Conservation (phyloP, 805 yeast genomes). For the Nakazawaea sp. region DNA sequence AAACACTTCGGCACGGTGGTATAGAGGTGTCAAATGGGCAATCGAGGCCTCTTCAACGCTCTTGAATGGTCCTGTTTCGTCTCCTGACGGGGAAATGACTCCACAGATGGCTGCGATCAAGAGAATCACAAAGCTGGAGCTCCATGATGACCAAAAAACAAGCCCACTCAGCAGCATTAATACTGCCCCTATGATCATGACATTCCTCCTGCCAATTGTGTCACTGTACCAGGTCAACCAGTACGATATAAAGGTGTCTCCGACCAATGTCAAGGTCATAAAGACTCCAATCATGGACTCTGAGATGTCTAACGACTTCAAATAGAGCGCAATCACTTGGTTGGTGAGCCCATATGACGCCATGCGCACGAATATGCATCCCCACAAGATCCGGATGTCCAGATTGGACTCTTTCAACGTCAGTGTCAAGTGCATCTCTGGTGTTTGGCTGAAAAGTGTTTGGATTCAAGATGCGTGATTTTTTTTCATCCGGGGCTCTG, state of each 20-base stretch:
- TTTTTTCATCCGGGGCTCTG: too few relatives aligned
- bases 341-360: slow-evolving; percentile 74
- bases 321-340: slow-evolving; percentile 66
- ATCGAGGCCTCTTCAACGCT: slow-evolving; percentile 79
- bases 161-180: slow-evolving; percentile 67
- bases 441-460: too few relatives aligned
- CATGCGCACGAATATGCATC: slow-evolving; percentile 63
- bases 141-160: slow-evolving; percentile 46
- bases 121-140: slow-evolving; percentile 42
- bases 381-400: slow-evolving; percentile 62
- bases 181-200: slow-evolving; percentile 55
- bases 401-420: slow-evolving; percentile 30
- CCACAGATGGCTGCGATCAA: slow-evolving; percentile 73
- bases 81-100: slow-evolving; percentile 84
- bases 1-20: slow-evolving; percentile 62
- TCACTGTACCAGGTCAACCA: slow-evolving; percentile 75
- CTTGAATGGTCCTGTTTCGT: slow-evolving; percentile 87
- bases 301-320: slow-evolving; percentile 45
- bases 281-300: slow-evolving; percentile 65
- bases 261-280: slow-evolving; percentile 75
- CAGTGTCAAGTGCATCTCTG: slow-evolving; percentile 26
- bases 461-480: too few relatives aligned
- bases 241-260: slow-evolving; percentile 71
- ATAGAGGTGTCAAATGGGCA: slow-evolving; percentile 67
- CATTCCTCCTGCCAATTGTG: slow-evolving; percentile 55